A percentile compares a stretch with the other conserved stretches of the same genome.
These are phyloP conservation scores for Adansonia madagascariensis DNA, from an alignment of 441 rosid genomes.

Conservation along the genomic window DNA sequence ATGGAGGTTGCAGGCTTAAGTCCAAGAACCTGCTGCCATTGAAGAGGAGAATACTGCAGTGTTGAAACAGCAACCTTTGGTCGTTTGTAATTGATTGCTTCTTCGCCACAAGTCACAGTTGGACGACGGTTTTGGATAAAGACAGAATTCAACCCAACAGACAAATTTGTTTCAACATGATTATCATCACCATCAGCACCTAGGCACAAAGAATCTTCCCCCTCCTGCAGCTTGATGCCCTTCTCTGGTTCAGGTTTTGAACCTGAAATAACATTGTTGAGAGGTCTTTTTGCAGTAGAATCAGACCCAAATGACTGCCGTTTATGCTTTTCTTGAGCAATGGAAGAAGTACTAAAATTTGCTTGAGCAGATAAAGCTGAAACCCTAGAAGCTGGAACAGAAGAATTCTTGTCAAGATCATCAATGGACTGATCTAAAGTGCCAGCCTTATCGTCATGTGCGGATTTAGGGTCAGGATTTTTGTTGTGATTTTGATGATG, in stretches of 20 bases:
- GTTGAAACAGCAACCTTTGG: conserved; percentile 32
- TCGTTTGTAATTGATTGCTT: conserved; percentile 36
- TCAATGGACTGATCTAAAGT: neutral
- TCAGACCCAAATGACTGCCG: neutral
- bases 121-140: conserved; percentile 20
- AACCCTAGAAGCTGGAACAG: neutral
- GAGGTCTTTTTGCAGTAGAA: neutral
- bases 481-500: no score
- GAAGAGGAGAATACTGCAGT: conserved; percentile 25
- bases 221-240: no score
- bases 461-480: no score
- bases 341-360: no score
- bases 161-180: neutral
- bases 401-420: neutral
- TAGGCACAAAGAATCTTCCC: no score
- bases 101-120: conserved; percentile 23
- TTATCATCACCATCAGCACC: neutral
- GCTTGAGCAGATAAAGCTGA: neutral
- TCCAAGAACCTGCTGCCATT: conserved; percentile 37
- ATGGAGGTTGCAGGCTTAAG: conserved; percentile 38
- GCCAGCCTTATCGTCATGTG: no score
- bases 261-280: neutral
- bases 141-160: conserved; percentile 10
- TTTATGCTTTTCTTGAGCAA: neutral
- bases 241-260: neutral